Conservation (phyloP, 2,329 filamentous ascomycete genomes). For the Aspergillus oerlinghausenensis region DNA sequence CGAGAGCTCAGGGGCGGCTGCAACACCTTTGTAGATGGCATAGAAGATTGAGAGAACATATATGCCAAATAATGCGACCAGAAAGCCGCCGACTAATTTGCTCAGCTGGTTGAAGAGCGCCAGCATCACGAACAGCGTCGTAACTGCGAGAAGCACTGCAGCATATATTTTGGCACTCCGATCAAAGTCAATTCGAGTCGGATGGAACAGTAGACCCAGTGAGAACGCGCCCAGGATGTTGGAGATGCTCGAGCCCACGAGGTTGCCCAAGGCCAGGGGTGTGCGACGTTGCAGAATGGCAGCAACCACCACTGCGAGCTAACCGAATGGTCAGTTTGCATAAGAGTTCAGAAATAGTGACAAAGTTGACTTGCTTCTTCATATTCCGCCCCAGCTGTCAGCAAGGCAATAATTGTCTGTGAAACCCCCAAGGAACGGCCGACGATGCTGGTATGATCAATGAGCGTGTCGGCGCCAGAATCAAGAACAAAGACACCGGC, state of each 20-base stretch:
- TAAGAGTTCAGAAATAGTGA: neutral
- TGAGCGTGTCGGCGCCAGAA: slow-evolving; percentile 50
- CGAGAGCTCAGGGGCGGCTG: slow-evolving; percentile 40
- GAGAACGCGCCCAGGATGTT: slow-evolving; percentile 55
- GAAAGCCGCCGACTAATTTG: slow-evolving; percentile 32
- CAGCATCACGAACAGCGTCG: slow-evolving; percentile 34
- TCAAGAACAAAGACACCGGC: slow-evolving; percentile 48
- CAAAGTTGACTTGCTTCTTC: slow-evolving; percentile 43
- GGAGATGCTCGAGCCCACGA: slow-evolving; percentile 52
- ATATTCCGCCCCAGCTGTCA: slow-evolving; percentile 53
- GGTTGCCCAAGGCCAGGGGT: slow-evolving; percentile 51
- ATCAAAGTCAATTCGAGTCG: slow-evolving; percentile 39
- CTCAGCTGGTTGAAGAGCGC: slow-evolving; percentile 35
- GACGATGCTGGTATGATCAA: slow-evolving; percentile 48
- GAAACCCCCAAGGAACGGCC: slow-evolving; percentile 44
- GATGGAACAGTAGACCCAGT: slow-evolving; percentile 46
- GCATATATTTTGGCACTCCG: slow-evolving; percentile 48
- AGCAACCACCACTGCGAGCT: slow-evolving; percentile 49
- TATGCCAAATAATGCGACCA: slow-evolving; percentile 41
- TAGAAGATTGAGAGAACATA: slow-evolving; percentile 45
- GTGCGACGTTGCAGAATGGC: slow-evolving; percentile 44
- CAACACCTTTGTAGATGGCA: slow-evolving; percentile 43
- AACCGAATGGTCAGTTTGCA: slow-evolving; percentile 1
- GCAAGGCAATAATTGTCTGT: slow-evolving; percentile 46
- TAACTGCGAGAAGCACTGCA: slow-evolving; percentile 39